phyloP scores from a whole-genome alignment of 1,139 yeast species.

The Debaryomyces coudertii region DNA sequence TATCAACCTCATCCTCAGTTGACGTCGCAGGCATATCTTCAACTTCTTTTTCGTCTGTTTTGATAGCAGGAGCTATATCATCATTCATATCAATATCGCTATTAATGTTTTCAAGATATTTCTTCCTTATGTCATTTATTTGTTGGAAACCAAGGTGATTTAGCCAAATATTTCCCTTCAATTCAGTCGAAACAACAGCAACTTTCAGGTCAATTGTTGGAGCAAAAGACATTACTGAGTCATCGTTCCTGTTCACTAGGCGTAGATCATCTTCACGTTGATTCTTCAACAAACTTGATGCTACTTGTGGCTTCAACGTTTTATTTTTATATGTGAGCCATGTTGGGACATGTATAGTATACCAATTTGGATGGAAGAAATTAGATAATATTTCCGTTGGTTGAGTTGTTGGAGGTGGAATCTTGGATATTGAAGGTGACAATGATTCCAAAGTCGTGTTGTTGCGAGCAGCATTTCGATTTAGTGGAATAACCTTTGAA shows the following conservation, averaged over 20 bases:
- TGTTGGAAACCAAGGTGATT: slow-evolving; percentile 68
- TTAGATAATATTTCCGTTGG: slow-evolving; percentile 70
- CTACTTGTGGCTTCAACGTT: slow-evolving; percentile 29
- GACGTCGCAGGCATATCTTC: slow-evolving; percentile 6
- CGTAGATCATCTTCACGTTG: slow-evolving; percentile 21
- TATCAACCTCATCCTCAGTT: slow-evolving; percentile 12
- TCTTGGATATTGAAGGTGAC: slow-evolving; percentile 49
- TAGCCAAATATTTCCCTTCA: slow-evolving; percentile 76
- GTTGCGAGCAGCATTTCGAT: slow-evolving; percentile 29
- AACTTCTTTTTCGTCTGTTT: slow-evolving; percentile 8
- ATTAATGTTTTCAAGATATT: slow-evolving; percentile 22
- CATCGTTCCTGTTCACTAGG: slow-evolving; percentile 20
- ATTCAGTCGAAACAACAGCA: slow-evolving; percentile 63
- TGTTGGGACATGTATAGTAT: slow-evolving; percentile 74
- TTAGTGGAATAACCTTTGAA: slow-evolving; percentile 61
- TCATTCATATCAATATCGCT: slow-evolving; percentile 1
- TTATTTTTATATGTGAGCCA: slow-evolving; percentile 68
- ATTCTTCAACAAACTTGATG: slow-evolving; percentile 25
- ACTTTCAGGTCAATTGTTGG: slow-evolving; percentile 75
- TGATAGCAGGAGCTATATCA: slow-evolving; percentile 15
- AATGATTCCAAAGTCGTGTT: slow-evolving; percentile 53
- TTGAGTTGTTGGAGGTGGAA: slow-evolving; percentile 62
- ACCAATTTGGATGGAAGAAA: slow-evolving; percentile 87
- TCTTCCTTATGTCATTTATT: slow-evolving; percentile 41
- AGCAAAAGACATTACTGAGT: slow-evolving; percentile 65